Percentiles rank a stretch among this genome's conserved stretches.
Conservation (phyloP, 192 early-diverging fungal species). For the Entophlyctis luteolus region DNA sequence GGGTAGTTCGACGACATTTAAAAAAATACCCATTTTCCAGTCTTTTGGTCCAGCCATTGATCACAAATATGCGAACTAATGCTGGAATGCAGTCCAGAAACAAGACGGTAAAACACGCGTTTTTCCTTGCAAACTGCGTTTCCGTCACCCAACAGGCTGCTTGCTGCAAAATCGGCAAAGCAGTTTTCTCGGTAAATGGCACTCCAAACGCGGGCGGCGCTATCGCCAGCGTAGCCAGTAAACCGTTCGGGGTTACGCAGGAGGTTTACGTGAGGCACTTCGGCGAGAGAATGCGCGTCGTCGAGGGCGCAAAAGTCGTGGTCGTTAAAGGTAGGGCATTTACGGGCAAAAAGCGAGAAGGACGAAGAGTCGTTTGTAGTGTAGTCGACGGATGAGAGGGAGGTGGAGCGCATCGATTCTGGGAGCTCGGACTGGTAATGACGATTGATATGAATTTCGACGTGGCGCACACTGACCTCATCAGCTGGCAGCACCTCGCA, state of each 20-base stretch:
- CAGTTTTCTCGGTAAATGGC: slow-evolving; percentile 99
- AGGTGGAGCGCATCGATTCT: slow-evolving; percentile 44
- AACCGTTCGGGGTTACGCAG: slow-evolving; percentile 92
- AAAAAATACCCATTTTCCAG: slow-evolving; percentile 76
- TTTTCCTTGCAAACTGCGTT: slow-evolving; percentile 69
- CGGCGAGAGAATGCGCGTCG: slow-evolving; percentile 63
- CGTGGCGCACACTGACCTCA: slow-evolving; percentile 44
- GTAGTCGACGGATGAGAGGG: slow-evolving; percentile 70
- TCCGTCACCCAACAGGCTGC: slow-evolving; percentile 31
- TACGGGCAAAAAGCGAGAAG: slow-evolving; percentile 38
- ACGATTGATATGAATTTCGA: background rate
- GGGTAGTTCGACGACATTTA: background rate
- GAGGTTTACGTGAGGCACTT: slow-evolving; percentile 80
- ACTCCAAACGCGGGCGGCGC: slow-evolving; percentile 85
- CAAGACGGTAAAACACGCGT: slow-evolving; percentile 61
- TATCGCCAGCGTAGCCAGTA: slow-evolving; percentile 90
- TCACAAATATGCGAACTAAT: slow-evolving; percentile 97
- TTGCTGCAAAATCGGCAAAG: slow-evolving; percentile 58
- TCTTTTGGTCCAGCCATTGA: slow-evolving; percentile 84
- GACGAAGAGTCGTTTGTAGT: slow-evolving; percentile 40
- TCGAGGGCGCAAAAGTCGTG: slow-evolving; percentile 88
- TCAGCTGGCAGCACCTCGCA: slow-evolving; percentile 82
- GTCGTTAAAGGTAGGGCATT: slow-evolving; percentile 36
- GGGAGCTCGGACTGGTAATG: slow-evolving; percentile 45
- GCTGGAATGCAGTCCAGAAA: slow-evolving; percentile 84